Evolutionary conservation across 2,329 filamentous ascomycete species (phyloP), one percentile per base, ranked within the genome.

Genomic region (Aspergillus ibericus): DNA sequence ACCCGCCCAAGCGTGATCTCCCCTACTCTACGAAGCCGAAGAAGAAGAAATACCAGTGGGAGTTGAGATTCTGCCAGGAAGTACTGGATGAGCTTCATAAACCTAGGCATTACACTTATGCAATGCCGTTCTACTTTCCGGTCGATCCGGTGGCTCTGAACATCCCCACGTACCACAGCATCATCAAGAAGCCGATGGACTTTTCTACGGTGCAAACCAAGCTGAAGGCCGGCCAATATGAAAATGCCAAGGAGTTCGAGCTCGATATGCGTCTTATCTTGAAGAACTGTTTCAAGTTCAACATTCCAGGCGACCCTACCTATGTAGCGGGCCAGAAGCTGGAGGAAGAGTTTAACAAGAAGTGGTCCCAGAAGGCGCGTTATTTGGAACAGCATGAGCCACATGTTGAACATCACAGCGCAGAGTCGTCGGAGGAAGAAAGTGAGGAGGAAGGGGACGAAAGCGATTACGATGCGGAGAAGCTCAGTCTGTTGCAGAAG

Each of bases 111-210:
- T 82, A 81, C 56, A 71, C 77, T 1, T 79, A 88, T 64, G 91
- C 91, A 44, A 82, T 83, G 56, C 88, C 90, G 59, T 99, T 99
- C 78, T 79, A 91, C 68, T 79, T 84, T 7, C 90, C 95, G 0
- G 95, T 99, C 18, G 95, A 99, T 72, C 92, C 95, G 0, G 93
- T 98, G 35, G 93, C 93, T 0, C 80, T 98, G 55, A 92, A 93
- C 72, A 97, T 98, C 59, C 95, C 95, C 0, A 88, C 89, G 22
- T 99, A 99, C 73, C 91, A 95, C 73, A 92, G 89, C 69, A 82
- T 98, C 61, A 92, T 99, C 78, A 98, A 96, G 81, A 92, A 93
- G 72, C 95, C 95, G 0, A 99, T 98, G 93, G 93, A 99, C 73
- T 81, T 97, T 51, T 82, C 84, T 15, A 96, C 91, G n/a, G 89